phyloP scores from a whole-genome alignment of 2,329 filamentous ascomycete species.

The Colletotrichum orbiculare region DNA sequence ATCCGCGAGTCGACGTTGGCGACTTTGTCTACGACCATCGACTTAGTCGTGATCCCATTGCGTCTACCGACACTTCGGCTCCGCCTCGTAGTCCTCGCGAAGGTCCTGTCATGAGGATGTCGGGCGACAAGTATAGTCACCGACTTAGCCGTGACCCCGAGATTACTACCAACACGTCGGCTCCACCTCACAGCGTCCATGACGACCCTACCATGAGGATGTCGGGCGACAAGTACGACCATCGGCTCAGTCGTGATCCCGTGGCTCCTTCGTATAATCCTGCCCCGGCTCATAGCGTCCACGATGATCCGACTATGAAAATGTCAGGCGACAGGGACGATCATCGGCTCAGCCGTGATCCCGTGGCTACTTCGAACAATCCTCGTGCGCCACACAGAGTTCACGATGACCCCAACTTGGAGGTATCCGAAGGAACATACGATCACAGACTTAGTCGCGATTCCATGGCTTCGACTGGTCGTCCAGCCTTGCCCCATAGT shows the following conservation, averaged over 20 bases:
- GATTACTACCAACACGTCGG: not conserved
- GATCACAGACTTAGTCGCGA: too few species aligned
- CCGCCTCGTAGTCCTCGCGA: constrained; percentile 1
- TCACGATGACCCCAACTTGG: too few species aligned
- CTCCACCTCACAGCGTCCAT: constrained; percentile 5
- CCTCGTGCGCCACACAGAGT: too few species aligned
- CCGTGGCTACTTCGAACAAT: too few species aligned
- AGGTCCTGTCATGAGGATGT: not conserved
- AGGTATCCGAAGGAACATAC: too few species aligned
- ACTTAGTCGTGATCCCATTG: constrained; percentile 18
- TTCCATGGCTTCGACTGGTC: too few species aligned
- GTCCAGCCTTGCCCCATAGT: too few species aligned
- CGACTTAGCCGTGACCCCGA: constrained; percentile 11
- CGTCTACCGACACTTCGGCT: not conserved
- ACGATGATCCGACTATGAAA: constrained; percentile 13
- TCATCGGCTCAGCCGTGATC: not conserved
- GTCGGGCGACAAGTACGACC: not conserved
- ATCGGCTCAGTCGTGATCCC: too few species aligned
- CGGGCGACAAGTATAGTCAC: constrained; percentile 3
- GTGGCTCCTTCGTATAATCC: too few species aligned
- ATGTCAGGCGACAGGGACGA: constrained; percentile 4
- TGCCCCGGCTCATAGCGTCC: not conserved
- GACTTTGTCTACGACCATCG: constrained; percentile 18
- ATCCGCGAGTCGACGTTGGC: not conserved
- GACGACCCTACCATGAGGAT: constrained; percentile 14